Conservation (phyloP, 1,284 basidiomycete species). For the Naganishia liquefaciens region DNA sequence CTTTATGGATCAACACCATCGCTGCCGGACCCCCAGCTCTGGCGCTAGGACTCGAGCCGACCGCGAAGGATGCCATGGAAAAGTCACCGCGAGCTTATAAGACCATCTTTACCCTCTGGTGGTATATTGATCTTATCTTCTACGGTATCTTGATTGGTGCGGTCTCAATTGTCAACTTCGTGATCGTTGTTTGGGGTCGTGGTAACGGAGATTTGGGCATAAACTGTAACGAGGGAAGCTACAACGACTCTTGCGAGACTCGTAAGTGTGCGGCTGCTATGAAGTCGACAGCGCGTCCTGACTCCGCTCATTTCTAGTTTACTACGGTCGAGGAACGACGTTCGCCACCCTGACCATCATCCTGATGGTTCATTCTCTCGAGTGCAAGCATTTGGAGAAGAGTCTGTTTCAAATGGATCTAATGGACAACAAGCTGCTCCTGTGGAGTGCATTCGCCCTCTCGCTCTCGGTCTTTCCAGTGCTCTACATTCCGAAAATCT, state of each 20-base stretch:
- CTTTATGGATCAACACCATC: constrained; percentile 61
- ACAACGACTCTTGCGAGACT: constrained; percentile 31
- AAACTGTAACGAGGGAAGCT: constrained; percentile 58
- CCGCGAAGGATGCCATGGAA: constrained; percentile 63
- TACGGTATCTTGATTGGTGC: constrained; percentile 68
- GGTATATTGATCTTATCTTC: constrained; percentile 62
- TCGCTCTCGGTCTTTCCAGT: constrained; percentile 48
- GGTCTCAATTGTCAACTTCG: constrained; percentile 57
- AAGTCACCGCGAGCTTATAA: constrained; percentile 59
- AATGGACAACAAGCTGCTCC: constrained; percentile 60
- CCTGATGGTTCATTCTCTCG: constrained; percentile 51
- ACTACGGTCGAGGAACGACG: constrained; percentile 61
- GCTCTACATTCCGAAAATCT: constrained; percentile 54
- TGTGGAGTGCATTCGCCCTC: constrained; percentile 56
- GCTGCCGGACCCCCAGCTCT: constrained; percentile 63
- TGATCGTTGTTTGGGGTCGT: constrained; percentile 33
- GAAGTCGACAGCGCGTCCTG: too few relatives aligned
- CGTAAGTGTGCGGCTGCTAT: constrained; percentile 14
- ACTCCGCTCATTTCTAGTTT: constrained; percentile 50
- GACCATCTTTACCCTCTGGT: constrained; percentile 60
- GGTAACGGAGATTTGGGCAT: constrained; percentile 58
- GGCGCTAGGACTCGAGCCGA: constrained; percentile 63
- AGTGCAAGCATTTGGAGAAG: constrained; percentile 53
- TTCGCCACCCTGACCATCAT: constrained; percentile 62
- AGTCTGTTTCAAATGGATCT: constrained; percentile 59